phyloP scores from a whole-genome alignment of 768 basidiomycete species.

The Strobilomyces echinocephalus region DNA sequence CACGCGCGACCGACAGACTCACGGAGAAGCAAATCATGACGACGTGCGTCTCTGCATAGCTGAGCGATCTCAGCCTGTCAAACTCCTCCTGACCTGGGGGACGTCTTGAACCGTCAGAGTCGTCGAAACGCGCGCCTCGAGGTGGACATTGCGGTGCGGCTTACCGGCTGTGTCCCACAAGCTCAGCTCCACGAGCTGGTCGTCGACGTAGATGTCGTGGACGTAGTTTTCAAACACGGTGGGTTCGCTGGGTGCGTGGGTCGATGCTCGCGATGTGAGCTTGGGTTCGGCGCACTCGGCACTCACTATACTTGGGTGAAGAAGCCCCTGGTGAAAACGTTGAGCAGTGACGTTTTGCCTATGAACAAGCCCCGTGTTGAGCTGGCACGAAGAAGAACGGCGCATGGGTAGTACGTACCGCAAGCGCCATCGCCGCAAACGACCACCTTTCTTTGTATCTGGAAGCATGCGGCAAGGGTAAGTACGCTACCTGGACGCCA shows the following conservation, averaged over 20 bases:
- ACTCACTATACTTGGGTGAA: slow-evolving; percentile 92
- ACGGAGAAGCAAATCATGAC: slow-evolving; percentile 96
- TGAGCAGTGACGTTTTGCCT: slow-evolving; percentile 83
- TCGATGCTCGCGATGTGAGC: not conserved
- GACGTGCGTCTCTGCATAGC: slow-evolving; percentile 95
- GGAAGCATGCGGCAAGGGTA: slow-evolving; percentile 12
- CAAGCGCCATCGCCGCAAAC: slow-evolving; percentile 98
- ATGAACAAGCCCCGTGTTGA: slow-evolving; percentile 9
- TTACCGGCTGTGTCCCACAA: slow-evolving; percentile 97
- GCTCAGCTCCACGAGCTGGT: slow-evolving; percentile 83
- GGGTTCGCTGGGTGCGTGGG: slow-evolving; percentile 54
- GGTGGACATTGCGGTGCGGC: slow-evolving; percentile 3
- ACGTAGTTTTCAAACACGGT: slow-evolving; percentile 99
- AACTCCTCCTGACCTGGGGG: slow-evolving; percentile 89
- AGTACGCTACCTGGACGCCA: slow-evolving; percentile 12
- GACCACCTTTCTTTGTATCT: slow-evolving; percentile 63
- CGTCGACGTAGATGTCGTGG: slow-evolving; percentile 83
- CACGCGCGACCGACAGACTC: slow-evolving; percentile 18
- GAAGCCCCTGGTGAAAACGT: slow-evolving; percentile 86
- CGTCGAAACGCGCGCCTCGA: slow-evolving; percentile 10
- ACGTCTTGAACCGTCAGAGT: slow-evolving; percentile 31
- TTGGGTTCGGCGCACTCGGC: not conserved
- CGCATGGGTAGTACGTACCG: slow-evolving; percentile 40
- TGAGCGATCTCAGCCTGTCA: slow-evolving; percentile 87
- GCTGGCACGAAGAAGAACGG: slow-evolving; percentile 3